Base-by-base conservation (phyloP, 495 filamentous ascomycete genomes). In the Alectoria sarmentosa region DNA sequence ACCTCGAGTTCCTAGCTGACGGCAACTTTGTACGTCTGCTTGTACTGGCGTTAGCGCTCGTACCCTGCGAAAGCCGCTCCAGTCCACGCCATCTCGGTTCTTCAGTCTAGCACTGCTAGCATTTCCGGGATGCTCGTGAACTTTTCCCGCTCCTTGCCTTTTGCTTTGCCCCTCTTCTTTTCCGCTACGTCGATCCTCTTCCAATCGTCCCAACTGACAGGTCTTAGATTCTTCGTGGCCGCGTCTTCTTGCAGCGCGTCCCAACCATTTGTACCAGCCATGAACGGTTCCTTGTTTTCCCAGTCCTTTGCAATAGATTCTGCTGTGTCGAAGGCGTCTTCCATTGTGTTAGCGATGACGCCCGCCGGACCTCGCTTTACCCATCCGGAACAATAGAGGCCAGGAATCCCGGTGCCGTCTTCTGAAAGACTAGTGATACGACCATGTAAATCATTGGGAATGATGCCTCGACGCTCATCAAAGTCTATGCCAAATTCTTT, bases 271-370 rank as follows among this genome's bases (percentile, higher is more conserved):
- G 77, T 78, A 48, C 62, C 65, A 32, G 70, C 66, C 38, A 90
- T 72, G 54, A 88, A 84, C 5, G 76, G 76, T n/a, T 69, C 64
- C 21, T 69, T 68, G 1, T 59, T 65, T 13, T 75, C 68, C 84
- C 91, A 90, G 70, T 98, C 94, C 14, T 80, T 73, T 0, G 81
- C 82, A 58, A 98, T 87, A 4, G 86, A 85, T 73, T 96, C 91
- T 0, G 86, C 95, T 3, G 92, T 96, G 23, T 83, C 82, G 70
- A 97, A 97, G 1, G 92, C 95, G 74, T 98, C 95, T 60, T 87
- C 86, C 93, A 98, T 96, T 0, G 94, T 98, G 36, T 86, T 91
- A 14, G 94, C 93, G 73, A 98, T 98, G 5, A 97, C 93, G 9
- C 94, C 94, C 8, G 92, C 96, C 0, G 94, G 95, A 1, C 94